Evolutionary conservation across 2,329 filamentous ascomycete genomes (phyloP).

Genomic region (Fusarium beomiforme): DNA sequence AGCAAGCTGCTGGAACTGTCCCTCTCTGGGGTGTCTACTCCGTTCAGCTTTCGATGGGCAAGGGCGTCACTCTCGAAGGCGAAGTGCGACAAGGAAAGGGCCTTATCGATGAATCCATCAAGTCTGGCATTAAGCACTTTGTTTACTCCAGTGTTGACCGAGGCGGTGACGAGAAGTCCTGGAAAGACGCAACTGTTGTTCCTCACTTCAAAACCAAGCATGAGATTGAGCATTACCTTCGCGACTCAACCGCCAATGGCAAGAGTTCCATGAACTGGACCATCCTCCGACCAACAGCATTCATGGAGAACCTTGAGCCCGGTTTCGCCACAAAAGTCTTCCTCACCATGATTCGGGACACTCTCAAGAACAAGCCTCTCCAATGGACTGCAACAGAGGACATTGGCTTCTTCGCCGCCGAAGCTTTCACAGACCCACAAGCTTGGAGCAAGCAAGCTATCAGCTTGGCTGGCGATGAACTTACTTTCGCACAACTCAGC

Average conservation of each 20-base stretch:
- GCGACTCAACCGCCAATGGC: slow-evolving; percentile 7
- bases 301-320: slow-evolving; percentile 52
- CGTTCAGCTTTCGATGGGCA: slow-evolving; percentile 28
- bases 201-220: slow-evolving; percentile 37
- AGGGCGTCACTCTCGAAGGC: slow-evolving; percentile 9
- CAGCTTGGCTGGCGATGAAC: slow-evolving; percentile 16
- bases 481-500: slow-evolving; percentile 22
- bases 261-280: slow-evolving; percentile 47
- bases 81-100: slow-evolving; percentile 27
- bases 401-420: slow-evolving; percentile 21
- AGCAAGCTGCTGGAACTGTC: slow-evolving; percentile 12
- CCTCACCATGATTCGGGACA: slow-evolving; percentile 44
- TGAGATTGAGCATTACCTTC: slow-evolving; percentile 24
- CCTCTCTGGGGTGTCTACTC: slow-evolving; percentile 28
- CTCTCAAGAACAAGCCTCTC: slow-evolving; percentile 42
- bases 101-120: slow-evolving; percentile 21
- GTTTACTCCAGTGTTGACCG: slow-evolving; percentile 42
- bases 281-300: slow-evolving; percentile 52
- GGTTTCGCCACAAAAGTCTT: slow-evolving; percentile 48
- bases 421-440: neutral
- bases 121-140: slow-evolving; percentile 41
- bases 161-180: slow-evolving; percentile 39
- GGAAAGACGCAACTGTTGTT: slow-evolving; percentile 35
- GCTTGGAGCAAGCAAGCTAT: slow-evolving; percentile 7
- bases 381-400: slow-evolving; percentile 26